phyloP scores from a whole-genome alignment of 495 filamentous ascomycete genomes.

The Schizothecium vesticola region DNA sequence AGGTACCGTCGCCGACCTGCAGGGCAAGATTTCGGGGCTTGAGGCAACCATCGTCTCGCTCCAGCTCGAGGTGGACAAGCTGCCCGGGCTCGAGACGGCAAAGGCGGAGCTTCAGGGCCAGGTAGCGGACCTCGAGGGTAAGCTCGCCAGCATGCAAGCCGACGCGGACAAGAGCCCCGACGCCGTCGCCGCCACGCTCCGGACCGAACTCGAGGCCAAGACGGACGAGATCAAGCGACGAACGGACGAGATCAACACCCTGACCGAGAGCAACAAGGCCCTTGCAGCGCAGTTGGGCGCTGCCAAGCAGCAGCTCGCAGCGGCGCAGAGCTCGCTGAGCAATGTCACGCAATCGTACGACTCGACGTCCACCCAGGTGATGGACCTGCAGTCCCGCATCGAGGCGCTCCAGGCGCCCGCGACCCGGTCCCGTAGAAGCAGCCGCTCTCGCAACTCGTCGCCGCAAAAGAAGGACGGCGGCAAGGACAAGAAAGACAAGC shows the following conservation, averaged over 20 bases:
- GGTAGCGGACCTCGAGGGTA: slow-evolving; percentile 21
- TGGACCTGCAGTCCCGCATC: slow-evolving; percentile 21
- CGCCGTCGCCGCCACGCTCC: slow-evolving; percentile 19
- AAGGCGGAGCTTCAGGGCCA: slow-evolving; percentile 26
- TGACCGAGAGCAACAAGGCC: slow-evolving; percentile 23
- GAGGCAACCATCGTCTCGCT: slow-evolving; percentile 28
- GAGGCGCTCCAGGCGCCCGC: slow-evolving; percentile 14
- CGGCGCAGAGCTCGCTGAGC: slow-evolving; percentile 16
- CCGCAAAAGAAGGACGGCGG: slow-evolving; percentile 29
- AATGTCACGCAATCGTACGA: slow-evolving; percentile 22
- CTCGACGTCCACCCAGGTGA: slow-evolving; percentile 16
- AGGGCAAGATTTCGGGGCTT: slow-evolving; percentile 18
- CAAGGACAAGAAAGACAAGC: slow-evolving; percentile 27
- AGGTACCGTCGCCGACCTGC: slow-evolving; percentile 28
- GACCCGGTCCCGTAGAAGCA: slow-evolving; percentile 15
- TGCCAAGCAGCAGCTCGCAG: slow-evolving; percentile 21
- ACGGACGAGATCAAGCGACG: slow-evolving; percentile 21
- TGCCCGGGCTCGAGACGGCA: slow-evolving; percentile 25
- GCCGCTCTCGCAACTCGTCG: slow-evolving; percentile 26
- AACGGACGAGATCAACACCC: slow-evolving; percentile 21
- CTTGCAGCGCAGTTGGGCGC: slow-evolving; percentile 25
- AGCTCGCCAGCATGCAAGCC: slow-evolving; percentile 22
- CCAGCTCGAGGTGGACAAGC: slow-evolving; percentile 33
- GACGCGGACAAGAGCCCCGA: slow-evolving; percentile 25
- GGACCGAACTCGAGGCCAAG: slow-evolving; percentile 27